Evolutionary conservation across 1,139 yeast species (phyloP), one percentile per base, ranked within the genome.

Genomic region (Sugiyamaella grinbergsii): DNA sequence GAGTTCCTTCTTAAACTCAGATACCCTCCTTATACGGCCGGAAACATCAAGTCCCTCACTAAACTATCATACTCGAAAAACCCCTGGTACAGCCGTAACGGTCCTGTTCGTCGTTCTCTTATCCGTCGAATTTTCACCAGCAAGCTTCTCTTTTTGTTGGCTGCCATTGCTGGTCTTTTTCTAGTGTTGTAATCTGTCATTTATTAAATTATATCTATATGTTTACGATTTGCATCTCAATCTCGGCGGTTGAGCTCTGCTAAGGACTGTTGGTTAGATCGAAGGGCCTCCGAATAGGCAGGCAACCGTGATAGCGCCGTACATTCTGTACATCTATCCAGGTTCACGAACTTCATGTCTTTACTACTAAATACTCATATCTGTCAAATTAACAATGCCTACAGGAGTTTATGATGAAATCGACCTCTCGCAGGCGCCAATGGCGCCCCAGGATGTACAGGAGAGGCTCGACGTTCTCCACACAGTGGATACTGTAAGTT

Each of bases 21-120:
- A 64, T 88, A 88, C 62, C 86, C 91, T 4, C 96, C 96, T 13
- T 78, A 74, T 60, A 70, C 67, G 5, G 56, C 58, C 2, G 60
- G 66, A 44, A 78, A 81, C 54, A 64, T 56, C 59, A 69, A 57
- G 40, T 26, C 43, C 20, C 28, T 57, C 20, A 37, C 38, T 11
- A 56, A 47, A 31, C 31, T 56, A 24, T 43, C 54, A 19, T 34
- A 47, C 24, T 42, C 42, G 13, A 46, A 52, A 11, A 33, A 28
- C 15, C 58, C 59, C 1, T 59, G 62, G 62, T 61, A 60, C 46
- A 31, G 50, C n/a, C 54, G 62, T 7, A 43, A 50, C 5, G 64
- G 64, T 3, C 62, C 62, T 2, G 62, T 61, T 7, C 26, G 49
- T 10, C 54, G 54, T 29, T 44, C 56, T 4, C 43, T 59, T 11